Conservation (phyloP, 2,329 filamentous ascomycete genomes). For the Aspergillus japonicus region DNA sequence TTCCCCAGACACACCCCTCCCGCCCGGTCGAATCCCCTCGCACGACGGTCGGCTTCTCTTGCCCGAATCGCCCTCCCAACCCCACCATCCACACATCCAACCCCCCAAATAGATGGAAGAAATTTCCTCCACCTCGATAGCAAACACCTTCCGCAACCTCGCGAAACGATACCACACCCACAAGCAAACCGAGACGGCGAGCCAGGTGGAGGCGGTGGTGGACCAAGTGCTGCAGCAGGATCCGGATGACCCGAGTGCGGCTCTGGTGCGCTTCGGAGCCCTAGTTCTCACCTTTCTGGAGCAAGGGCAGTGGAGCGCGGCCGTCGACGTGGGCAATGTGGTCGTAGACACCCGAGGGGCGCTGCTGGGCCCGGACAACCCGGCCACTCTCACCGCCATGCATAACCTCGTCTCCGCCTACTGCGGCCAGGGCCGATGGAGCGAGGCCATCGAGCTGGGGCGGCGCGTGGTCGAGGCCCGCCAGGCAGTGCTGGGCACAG, state of each 20-base stretch:
- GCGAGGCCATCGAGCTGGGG: slow-evolving; percentile 6
- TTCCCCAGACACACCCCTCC: background rate
- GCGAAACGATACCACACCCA: background rate
- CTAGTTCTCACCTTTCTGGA: slow-evolving; percentile 9
- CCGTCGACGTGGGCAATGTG: slow-evolving; percentile 5
- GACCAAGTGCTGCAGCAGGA: background rate
- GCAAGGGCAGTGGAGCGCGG: slow-evolving; percentile 5
- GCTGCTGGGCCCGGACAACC: background rate
- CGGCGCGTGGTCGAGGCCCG: slow-evolving; percentile 1
- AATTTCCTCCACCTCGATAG: background rate
- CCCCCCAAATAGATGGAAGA: background rate
- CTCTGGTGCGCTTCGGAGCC: background rate
- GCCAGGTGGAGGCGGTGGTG: background rate
- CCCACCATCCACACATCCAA: background rate
- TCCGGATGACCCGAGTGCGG: background rate
- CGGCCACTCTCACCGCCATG: slow-evolving; percentile 7
- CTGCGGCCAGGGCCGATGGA: slow-evolving; percentile 11
- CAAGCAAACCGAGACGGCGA: background rate
- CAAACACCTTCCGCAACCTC: background rate
- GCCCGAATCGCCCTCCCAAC: background rate
- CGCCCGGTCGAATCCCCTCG: background rate
- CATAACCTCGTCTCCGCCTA: slow-evolving; percentile 10
- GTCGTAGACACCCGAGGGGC: slow-evolving; percentile 4
- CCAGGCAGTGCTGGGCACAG: background rate
- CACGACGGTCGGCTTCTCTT: background rate